Base-by-base conservation (phyloP, 2,329 filamentous ascomycete genomes). In the Diaporthe vaccinii region DNA sequence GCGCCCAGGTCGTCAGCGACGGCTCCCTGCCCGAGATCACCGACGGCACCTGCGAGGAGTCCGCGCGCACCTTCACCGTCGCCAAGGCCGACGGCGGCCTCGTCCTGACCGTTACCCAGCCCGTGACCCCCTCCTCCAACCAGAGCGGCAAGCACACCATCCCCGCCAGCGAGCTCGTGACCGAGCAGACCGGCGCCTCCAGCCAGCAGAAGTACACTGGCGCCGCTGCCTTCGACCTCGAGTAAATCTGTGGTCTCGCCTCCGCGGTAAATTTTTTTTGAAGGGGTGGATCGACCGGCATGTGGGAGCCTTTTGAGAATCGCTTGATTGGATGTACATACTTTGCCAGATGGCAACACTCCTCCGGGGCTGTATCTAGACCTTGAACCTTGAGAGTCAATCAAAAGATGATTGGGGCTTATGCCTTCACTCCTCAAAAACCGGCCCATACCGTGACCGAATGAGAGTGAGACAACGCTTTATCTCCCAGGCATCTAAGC, bases 11-110 rank as follows among this genome's bases (percentile, higher is more conserved):
- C 44, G 1, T 10, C 15, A 44, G 53, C 71, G 76, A 76, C 76
- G 78, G 79, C 75, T 74, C 71, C n/a, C 79, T 84, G n/a, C 82
- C 82, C 69, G 74, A 80, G 25, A 78, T 84, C 77, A 75, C 76
- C 72, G 77, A 80, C 4, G 82, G 77, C 62, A 53, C 77, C 28
- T 84, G 82, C 79, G 51, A 72, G 4, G 28, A 79, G 4, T 83
- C 82, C 8, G 80, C 81, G 39, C 79, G 81, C 28, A 82, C 80
- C 44, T 84, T 80, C 74, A 76, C 77, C 72, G 55, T 84, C 51
- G 53, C 65, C 74, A 78, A 78, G 68, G 44, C 74, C 71, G 62
- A 69, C 57, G 69, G 34, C 22, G 82, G 81, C 49, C 76, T 83
- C 41, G 74, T 75, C 69, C 58, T 84, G 53, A 74, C 73, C 17